A percentile compares a stretch with the other conserved stretches of the same genome.
Conservation (phyloP, 2,329 filamentous ascomycete genomes). For the Fusarium tupiense region DNA sequence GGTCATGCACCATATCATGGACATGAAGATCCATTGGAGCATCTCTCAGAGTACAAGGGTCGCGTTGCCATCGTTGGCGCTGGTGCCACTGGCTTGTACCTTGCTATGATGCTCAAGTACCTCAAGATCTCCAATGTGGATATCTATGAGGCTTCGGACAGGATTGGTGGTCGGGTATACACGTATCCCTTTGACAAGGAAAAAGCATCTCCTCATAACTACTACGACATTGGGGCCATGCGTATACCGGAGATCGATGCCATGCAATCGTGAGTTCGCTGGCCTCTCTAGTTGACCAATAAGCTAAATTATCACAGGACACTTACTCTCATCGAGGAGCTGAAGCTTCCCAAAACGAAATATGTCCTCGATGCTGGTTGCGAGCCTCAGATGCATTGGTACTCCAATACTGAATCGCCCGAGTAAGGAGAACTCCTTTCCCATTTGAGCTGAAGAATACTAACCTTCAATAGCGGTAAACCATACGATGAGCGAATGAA, state of each 20-base stretch:
- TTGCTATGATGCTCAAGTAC: slow-evolving; percentile 29
- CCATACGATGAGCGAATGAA: neutral
- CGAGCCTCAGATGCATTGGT: slow-evolving; percentile 15
- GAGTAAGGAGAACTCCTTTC: neutral
- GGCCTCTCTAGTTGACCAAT: fast-evolving
- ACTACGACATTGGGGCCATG: slow-evolving; percentile 31
- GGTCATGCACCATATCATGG: neutral
- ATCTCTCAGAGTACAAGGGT: neutral
- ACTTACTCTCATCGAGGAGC: neutral
- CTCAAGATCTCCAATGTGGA: slow-evolving; percentile 19
- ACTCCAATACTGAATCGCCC: neutral
- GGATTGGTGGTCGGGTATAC: slow-evolving; percentile 10
- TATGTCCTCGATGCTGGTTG: neutral
- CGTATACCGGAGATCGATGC: slow-evolving; percentile 24
- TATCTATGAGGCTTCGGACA: slow-evolving; percentile 19
- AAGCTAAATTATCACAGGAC: neutral
- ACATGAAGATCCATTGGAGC: neutral
- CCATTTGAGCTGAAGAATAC: fast-evolving
- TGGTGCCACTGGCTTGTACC: slow-evolving; percentile 18
- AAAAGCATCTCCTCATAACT: slow-evolving; percentile 10
- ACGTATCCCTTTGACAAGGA: slow-evolving; percentile 9
- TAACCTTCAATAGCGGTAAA: neutral
- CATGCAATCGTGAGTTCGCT: slow-evolving; percentile 6
- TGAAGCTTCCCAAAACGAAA: neutral
- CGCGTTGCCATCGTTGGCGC: slow-evolving; percentile 25